Conservation (phyloP, 2,329 filamentous ascomycete genomes). For the Gliomastix tumulicola region DNA sequence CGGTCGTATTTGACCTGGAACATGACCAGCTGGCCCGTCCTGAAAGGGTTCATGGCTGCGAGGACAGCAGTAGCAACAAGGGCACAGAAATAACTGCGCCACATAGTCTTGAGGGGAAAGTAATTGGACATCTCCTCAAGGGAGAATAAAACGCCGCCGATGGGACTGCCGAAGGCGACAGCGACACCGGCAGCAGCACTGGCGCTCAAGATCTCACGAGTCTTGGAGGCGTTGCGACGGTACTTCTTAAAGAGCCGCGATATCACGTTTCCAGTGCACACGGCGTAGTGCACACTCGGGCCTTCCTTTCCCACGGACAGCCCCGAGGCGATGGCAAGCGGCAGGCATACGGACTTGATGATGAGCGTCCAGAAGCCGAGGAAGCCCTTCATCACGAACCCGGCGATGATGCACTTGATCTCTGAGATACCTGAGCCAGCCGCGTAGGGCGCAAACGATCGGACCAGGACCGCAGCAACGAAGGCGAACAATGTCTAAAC, state of each 20-base stretch:
- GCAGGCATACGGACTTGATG: constrained; percentile 89
- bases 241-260: constrained; percentile 92
- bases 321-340: constrained; percentile 87
- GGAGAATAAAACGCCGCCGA: constrained; percentile 93
- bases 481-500: constrained; percentile 68
- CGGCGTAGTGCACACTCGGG: constrained; percentile 97
- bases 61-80: constrained; percentile 89
- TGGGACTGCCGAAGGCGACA: constrained; percentile 94
- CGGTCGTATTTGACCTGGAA: constrained; percentile 96
- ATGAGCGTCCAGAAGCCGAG: constrained; percentile 83
- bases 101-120: constrained; percentile 94
- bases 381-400: constrained; percentile 99
- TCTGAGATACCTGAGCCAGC: constrained; percentile 96
- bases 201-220: constrained; percentile 87
- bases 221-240: constrained; percentile 84
- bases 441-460: constrained; percentile 88
- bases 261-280: constrained; percentile 95
- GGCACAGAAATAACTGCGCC: constrained; percentile 97
- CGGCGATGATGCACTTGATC: constrained; percentile 98
- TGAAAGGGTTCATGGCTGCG: constrained; percentile 93
- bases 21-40: constrained; percentile 97
- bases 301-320: constrained; percentile 96
- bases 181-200: constrained; percentile 92
- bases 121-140: constrained; percentile 96
- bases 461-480: constrained; percentile 77